Evolutionary conservation across 768 basidiomycete genomes (phyloP).

Genomic region (Cantharellus anzutake): DNA sequence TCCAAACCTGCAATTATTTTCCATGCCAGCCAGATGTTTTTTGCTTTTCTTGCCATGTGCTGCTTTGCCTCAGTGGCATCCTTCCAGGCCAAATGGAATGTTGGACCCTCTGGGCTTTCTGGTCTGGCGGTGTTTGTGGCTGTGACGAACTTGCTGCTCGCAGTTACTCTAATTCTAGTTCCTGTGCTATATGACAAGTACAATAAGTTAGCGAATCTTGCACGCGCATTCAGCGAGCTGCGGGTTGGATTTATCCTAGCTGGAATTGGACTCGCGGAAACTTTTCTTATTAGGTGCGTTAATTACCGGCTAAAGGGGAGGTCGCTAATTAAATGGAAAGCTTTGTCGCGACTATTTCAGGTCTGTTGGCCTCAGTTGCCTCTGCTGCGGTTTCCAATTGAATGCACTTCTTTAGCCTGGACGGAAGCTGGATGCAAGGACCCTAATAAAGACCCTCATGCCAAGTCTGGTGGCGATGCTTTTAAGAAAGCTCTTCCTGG

Average conservation of each 20-base stretch:
- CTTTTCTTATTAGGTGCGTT: constrained; percentile 61
- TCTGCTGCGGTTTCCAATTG: constrained; percentile 32
- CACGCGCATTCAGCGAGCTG: constrained; percentile 62
- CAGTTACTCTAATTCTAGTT: constrained; percentile 51
- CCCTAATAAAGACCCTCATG: constrained; percentile 61
- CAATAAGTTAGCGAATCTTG: constrained; percentile 59
- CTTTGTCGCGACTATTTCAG: constrained; percentile 13
- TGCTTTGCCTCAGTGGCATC: constrained; percentile 78
- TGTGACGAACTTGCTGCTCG: constrained; percentile 49
- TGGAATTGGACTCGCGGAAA: constrained; percentile 41
- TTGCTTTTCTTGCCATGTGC: constrained; percentile 82
- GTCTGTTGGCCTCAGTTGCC: constrained; percentile 2
- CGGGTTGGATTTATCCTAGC: constrained; percentile 74
- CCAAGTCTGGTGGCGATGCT: constrained; percentile 29
- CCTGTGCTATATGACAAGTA: constrained; percentile 76
- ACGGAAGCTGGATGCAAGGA: constrained; percentile 83
- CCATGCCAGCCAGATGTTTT: constrained; percentile 65
- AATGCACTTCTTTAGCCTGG: constrained; percentile 35
- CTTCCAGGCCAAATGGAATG: constrained; percentile 70
- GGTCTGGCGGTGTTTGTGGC: constrained; percentile 75
- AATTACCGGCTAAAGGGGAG: too few relatives aligned
- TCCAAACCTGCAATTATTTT: constrained; percentile 67
- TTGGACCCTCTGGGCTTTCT: constrained; percentile 75
- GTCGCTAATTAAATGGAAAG: constrained; percentile 8
- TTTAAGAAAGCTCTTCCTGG: constrained; percentile 51